Base-by-base conservation (phyloP, 768 basidiomycete species). In the Boletus edulis region DNA sequence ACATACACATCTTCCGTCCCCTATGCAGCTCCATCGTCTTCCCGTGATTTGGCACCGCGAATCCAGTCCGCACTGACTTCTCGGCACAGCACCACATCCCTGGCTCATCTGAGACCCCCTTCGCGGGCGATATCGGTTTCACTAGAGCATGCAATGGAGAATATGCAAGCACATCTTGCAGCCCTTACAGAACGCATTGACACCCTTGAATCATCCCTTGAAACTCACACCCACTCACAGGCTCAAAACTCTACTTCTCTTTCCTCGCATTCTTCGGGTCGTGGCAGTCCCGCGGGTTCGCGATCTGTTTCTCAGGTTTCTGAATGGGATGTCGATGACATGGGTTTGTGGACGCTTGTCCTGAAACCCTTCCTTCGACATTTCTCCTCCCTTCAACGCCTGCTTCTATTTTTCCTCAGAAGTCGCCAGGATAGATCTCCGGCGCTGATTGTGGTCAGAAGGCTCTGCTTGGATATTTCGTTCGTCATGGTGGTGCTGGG, bases 121-220 rank as follows among this genome's bases (percentile, higher is more conserved):
- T 81, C 85, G 9, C 72, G 76, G 18, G 40, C 45, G 6, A 20
- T 39, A 32, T 55, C 60, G 4, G 32, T 62, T 20, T 55, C 69
- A 42, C 74, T 95, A 50, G 92, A 94, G 68, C 81, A 81, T 44
- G 89, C 89, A 0, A 74, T 94, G 18, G 89, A 94, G 69, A 84
- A 80, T 57, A 79, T 93, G 48, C 92, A 95, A 68, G 81, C 84
- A 0, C 88, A 92, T 58, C 72, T 94, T 18, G 90, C 90, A 0
- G 91, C 91, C 7, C 78, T 94, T 42, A 84, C 81, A 9, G 91
- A 94, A 68, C 84, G 93, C 29, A 72, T 94, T n/a, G 92, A 94
- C 62, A 76, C 78, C 14, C 72, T 88, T 10, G 85, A 86, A 70
- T 59, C 67, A 12, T 73, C 77, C 14, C 64, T 79, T 14, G 59